Evolutionary conservation across 2,329 filamentous ascomycete genomes (phyloP), one percentile per base, ranked within the genome.

Genomic region (Rachicladosporium sp.): DNA sequence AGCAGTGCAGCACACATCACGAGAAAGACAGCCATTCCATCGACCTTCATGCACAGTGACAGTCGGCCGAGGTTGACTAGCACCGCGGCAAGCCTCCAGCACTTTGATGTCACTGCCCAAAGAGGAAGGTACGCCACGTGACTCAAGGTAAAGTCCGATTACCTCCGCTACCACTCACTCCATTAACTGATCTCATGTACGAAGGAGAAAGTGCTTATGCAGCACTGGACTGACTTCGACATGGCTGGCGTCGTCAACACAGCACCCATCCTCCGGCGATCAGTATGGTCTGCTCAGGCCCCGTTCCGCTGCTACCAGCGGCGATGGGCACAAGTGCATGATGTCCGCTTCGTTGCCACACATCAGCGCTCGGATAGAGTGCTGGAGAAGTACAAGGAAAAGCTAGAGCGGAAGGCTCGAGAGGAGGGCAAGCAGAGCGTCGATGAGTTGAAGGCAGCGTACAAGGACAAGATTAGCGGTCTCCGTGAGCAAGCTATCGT

Each of bases 281-380:
- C 33, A 37, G 47, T 36, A 35, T 50, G 40, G 43, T 48, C 39
- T 27, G 44, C 35, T 12, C 47, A 47, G 30, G 43, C 50, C 2
- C 52, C 52, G 8, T 45, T 50, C 38, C 43, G 49, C 27, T 48
- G 39, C 41, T 51, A 52, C 40, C 89, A 95, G 62, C 76, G 80
- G 41, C 78, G 88, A 58, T 93, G 85, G 82, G 89, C 89, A 2
- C 85, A 85, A 54, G 87, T 95, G 23, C 85, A 93, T 61, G 85
- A 95, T 62, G 79, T 93, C 35, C 85, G 88, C 48, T 93, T 89
- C 69, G 74, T 94, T 34, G 82, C 82, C 45, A 91, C 86, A 10
- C 83, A 87, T 45, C 75, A 76, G 42, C 68, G 76, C 42, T 71
- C 79, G 35, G 71, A 73, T 51, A 47, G 46, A 31, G 68, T 95